These are phyloP conservation scores for Ascochyta clinopodiicola DNA, from an alignment of 2,329 filamentous ascomycete species.

Conservation along the genomic window DNA sequence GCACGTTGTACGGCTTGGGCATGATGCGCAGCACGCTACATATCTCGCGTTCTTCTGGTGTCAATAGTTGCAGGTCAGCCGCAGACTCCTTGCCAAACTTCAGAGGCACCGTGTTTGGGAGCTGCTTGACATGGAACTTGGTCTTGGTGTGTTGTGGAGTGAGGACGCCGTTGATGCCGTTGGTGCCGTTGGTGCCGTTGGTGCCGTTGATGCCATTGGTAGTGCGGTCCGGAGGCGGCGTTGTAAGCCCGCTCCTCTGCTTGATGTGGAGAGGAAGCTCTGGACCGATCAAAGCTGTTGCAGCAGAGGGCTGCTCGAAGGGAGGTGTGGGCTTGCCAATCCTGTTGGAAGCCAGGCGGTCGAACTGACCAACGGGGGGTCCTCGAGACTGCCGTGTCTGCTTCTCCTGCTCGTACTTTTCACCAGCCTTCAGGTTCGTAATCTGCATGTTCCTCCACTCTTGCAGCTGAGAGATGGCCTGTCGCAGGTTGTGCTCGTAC, in stretches of 20 bases:
- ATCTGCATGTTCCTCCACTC: slow-evolving; percentile 91
- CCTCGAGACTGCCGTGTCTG: slow-evolving; percentile 70
- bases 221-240: slow-evolving; percentile 49
- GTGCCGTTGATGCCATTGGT: slow-evolving; percentile 60
- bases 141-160: slow-evolving; percentile 51
- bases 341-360: slow-evolving; percentile 77
- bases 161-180: no score
- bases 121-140: slow-evolving; percentile 62
- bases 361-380: slow-evolving; percentile 78
- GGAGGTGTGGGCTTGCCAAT: slow-evolving; percentile 69
- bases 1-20: slow-evolving; percentile 92
- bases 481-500: slow-evolving; percentile 88
- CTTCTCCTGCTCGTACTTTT: slow-evolving; percentile 94
- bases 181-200: no score
- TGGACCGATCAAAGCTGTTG: slow-evolving; percentile 77
- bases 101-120: slow-evolving; percentile 69
- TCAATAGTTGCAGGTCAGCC: slow-evolving; percentile 84
- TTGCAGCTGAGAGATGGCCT: slow-evolving; percentile 88
- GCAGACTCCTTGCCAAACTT: slow-evolving; percentile 76
- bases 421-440: slow-evolving; percentile 81
- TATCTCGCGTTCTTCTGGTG: slow-evolving; percentile 81
- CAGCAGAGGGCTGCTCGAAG: slow-evolving; percentile 74
- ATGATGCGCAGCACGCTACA: slow-evolving; percentile 85
- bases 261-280: slow-evolving; percentile 72
- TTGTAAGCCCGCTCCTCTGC: slow-evolving; percentile 49